phyloP scores from a whole-genome alignment of 202 grass and related monocot genomes.

The Thinopyrum obtusiflorum region DNA sequence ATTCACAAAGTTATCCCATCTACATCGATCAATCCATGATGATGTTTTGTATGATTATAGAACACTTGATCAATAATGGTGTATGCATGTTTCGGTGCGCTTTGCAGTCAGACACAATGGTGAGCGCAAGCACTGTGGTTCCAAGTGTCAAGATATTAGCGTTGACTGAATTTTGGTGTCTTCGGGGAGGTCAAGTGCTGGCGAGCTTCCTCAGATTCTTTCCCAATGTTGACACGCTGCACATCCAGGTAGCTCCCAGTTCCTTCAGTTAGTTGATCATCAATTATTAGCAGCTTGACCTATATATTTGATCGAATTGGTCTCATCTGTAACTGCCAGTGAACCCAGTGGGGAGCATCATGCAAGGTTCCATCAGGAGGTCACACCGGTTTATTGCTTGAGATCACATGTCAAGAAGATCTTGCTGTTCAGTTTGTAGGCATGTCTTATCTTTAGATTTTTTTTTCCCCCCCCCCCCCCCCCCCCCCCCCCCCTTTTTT shows the following conservation, averaged over 20 bases:
- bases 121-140: neutral
- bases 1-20: neutral
- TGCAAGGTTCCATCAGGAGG: neutral
- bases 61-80: neutral
- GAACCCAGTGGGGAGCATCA: neutral
- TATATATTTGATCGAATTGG: neutral
- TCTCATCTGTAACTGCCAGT: neutral
- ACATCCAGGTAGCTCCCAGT: neutral
- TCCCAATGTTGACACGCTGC: neutral
- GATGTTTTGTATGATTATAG: neutral
- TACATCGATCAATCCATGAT: neutral
- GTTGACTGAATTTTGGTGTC: neutral
- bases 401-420: neutral
- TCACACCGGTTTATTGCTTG: neutral
- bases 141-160: neutral
- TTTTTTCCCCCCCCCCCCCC: too few species aligned
- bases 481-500: too few species aligned
- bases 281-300: neutral
- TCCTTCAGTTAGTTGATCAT: neutral
- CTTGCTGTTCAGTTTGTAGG: neutral
- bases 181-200: neutral
- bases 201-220: slow-evolving; percentile 4
- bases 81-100: too few species aligned
- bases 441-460: neutral
- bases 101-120: neutral